Conservation (phyloP, 768 basidiomycete genomes). For the Pisolithus tinctorius region DNA sequence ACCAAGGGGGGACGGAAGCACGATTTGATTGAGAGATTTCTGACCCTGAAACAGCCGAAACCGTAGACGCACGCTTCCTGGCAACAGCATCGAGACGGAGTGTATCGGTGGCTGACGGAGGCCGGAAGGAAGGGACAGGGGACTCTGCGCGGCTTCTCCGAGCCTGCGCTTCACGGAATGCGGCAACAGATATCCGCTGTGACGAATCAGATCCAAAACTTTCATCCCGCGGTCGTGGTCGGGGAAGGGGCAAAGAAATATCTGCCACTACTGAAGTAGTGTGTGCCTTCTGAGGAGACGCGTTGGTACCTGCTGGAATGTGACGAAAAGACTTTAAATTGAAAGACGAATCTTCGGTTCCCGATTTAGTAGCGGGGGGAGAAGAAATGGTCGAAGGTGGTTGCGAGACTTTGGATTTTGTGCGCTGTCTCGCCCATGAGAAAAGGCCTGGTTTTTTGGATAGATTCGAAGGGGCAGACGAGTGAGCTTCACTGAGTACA, state of each 20-base stretch:
- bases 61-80: slow-evolving; percentile 24
- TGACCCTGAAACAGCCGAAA: slow-evolving; percentile 16
- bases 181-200: slow-evolving; percentile 74
- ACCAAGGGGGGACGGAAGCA: slow-evolving; percentile 4
- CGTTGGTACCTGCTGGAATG: slow-evolving; percentile 40
- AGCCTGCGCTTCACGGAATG: slow-evolving; percentile 74
- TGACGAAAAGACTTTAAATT: slow-evolving; percentile 74
- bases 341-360: slow-evolving; percentile 40
- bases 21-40: slow-evolving; percentile 14
- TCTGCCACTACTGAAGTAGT: slow-evolving; percentile 16
- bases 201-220: slow-evolving; percentile 59
- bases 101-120: slow-evolving; percentile 28
- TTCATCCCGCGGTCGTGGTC: slow-evolving; percentile 47
- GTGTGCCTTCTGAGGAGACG: slow-evolving; percentile 12
- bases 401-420: slow-evolving; percentile 26
- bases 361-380: slow-evolving; percentile 16
- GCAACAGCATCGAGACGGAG: slow-evolving; percentile 20
- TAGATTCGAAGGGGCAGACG: slow-evolving; percentile 12
- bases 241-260: slow-evolving; percentile 29
- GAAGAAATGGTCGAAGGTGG: slow-evolving; percentile 31
- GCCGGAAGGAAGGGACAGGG: slow-evolving; percentile 46
- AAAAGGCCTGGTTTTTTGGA: slow-evolving; percentile 31
- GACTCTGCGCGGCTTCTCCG: slow-evolving; percentile 56
- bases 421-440: slow-evolving; percentile 30
- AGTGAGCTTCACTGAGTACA: slow-evolving; percentile 4